Evolutionary conservation across 768 basidiomycete genomes (phyloP), one percentile per base, ranked within the genome.

Genomic region (Podaxis rugospora): DNA sequence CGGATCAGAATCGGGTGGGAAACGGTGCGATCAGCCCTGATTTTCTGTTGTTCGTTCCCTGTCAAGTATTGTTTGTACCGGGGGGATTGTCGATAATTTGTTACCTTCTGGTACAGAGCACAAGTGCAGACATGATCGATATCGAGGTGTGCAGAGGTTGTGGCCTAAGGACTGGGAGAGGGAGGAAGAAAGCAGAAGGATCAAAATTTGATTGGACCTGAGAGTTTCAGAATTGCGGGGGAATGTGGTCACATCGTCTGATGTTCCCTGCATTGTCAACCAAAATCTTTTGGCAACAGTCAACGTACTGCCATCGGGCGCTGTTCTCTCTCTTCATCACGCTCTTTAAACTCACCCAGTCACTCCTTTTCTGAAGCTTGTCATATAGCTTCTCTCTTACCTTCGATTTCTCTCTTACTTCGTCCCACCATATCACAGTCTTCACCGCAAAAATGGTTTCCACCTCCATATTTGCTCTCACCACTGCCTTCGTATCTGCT

Each of bases 381-480:
- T 25, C 36, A 49, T 51, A 47, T 50, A 16, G 16, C 16, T 3
- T 4, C 42, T 53, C 51, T 37, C 32, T 18, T 16, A 49, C 57
- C 9, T 49, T 18, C 5, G 21, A 13, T 23, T 27, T 37, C 37
- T 51, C 1, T 53, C 51, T 39, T 40, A 55, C 47, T n/a, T 56
- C 40, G 39, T 62, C 37, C 27, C 49, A 7, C 18, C 3, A 40
- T 44, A 42, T 57, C 35, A 1, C 36, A 47, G 18, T 37, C 18
- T 23, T 25, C n/a, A 16, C 18, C 42, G 42, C 69, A 71, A 63
- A 64, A 25, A 59, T 59, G 57, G 21, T 51, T 51, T 28, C 39
- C 27, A 13, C 72, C 63, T 68, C 75, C 53, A 66, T 78, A 57
- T 70, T 78, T 44, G 68, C 75, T 61, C 67, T 82, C 56, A 61